These are phyloP conservation scores for Albizia julibrissin DNA, from an alignment of 306 rosid genomes.

Conservation along the genomic window DNA sequence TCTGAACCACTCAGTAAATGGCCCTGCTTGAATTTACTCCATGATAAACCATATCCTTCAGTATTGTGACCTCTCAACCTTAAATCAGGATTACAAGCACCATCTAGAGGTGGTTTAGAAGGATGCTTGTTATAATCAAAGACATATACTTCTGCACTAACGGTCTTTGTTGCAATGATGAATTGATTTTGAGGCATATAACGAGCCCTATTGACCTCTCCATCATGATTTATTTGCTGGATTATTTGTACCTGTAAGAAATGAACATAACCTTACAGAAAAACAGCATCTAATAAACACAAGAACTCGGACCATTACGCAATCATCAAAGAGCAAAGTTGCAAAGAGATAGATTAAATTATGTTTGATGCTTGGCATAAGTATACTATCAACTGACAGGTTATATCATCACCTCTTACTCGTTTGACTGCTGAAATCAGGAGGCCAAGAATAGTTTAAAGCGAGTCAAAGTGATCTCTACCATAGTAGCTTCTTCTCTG, in stretches of 20 bases:
- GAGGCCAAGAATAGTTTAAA: no score
- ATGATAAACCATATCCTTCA: constrained; percentile 95
- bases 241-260: constrained; percentile 79
- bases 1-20: constrained; percentile 97
- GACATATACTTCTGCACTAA: constrained; percentile 91
- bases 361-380: neutral
- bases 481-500: neutral
- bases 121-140: constrained; percentile 96
- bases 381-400: neutral
- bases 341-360: neutral
- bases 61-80: constrained; percentile 90
- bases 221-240: constrained; percentile 95
- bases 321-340: neutral
- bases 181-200: constrained; percentile 93
- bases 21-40: constrained; percentile 90
- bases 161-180: constrained; percentile 88
- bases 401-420: neutral
- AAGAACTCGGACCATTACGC: neutral
- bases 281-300: neutral
- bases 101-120: constrained; percentile 94
- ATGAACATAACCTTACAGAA: neutral
- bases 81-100: constrained; percentile 90
- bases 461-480: neutral
- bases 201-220: constrained; percentile 95
- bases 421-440: neutral